Percentiles rank a stretch among this genome's conserved stretches.
These are phyloP conservation scores for Piper longum DNA, from an alignment of 164 flowering plant genomes.

Conservation along the genomic window DNA sequence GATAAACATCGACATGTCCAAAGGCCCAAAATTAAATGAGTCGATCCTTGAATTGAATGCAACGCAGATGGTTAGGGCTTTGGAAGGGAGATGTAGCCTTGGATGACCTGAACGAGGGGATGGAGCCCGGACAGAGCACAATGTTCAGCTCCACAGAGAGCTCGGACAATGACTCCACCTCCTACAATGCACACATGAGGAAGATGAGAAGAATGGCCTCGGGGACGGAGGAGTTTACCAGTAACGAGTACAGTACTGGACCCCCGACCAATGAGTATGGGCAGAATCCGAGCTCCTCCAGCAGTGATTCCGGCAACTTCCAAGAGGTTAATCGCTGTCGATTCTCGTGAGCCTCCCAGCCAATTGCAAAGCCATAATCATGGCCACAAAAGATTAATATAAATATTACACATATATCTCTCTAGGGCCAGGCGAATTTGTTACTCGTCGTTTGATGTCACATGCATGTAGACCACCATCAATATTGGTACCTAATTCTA, in stretches of 20 bases:
- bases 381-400: too few species aligned
- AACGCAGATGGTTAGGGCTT: constrained; percentile 53
- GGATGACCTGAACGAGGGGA: constrained; percentile 46
- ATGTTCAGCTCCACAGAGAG: constrained; percentile 12
- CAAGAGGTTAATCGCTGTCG: constrained; percentile 7
- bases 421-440: too few species aligned
- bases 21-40: background rate
- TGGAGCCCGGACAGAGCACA: constrained; percentile 29
- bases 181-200: constrained; percentile 47
- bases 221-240: constrained; percentile 20
- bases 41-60: background rate
- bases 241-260: constrained; percentile 24
- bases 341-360: background rate
- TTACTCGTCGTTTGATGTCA: too few species aligned
- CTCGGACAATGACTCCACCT: constrained; percentile 24
- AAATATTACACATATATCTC: too few species aligned
- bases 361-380: too few species aligned
- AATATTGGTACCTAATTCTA: too few species aligned
- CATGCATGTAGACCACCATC: too few species aligned
- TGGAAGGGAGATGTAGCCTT: constrained; percentile 64
- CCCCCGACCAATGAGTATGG: constrained; percentile 23
- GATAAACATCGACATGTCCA: background rate
- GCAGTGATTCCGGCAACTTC: constrained; percentile 16
- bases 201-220: constrained; percentile 46
- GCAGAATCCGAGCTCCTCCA: constrained; percentile 16